Evolutionary conservation across 2,329 filamentous ascomycete species (phyloP).

Genomic region (Fusarium mundagurra): DNA sequence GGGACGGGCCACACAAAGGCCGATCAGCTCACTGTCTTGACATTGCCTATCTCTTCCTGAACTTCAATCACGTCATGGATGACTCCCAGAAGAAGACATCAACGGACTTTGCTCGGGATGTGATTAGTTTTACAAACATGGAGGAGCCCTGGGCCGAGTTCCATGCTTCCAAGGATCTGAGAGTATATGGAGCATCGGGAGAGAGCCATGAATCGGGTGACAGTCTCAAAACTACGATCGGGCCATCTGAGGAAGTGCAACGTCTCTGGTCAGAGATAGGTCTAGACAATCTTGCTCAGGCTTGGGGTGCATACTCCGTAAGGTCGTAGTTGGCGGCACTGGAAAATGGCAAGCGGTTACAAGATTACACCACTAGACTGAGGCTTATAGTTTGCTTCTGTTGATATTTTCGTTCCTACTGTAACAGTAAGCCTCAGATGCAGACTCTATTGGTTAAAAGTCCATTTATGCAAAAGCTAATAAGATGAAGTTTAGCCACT

Average conservation of each 20-base stretch:
- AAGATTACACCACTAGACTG: too few species aligned
- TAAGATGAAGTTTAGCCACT: too few species aligned
- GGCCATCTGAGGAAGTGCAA: not conserved
- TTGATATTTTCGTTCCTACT: too few species aligned
- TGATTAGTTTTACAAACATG: not conserved
- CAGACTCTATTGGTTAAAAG: too few species aligned
- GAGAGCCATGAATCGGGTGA: fast-evolving
- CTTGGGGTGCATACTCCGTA: not conserved
- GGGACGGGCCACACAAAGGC: not conserved
- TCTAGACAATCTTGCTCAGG: not conserved
- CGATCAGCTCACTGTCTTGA: not conserved
- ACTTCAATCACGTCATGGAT: not conserved
- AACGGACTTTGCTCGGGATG: not conserved
- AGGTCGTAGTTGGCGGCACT: not conserved
- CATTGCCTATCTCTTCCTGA: not conserved
- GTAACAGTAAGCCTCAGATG: too few species aligned
- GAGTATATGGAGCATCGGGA: fast-evolving
- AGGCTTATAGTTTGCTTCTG: too few species aligned
- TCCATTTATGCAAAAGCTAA: too few species aligned
- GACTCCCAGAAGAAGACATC: not conserved
- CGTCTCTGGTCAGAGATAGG: not conserved
- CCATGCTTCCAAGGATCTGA: not conserved
- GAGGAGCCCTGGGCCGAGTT: not conserved
- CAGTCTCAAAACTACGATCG: fast-evolving
- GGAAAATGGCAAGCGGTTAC: too few species aligned